These are phyloP conservation scores for Euphrasia arctica DNA, from an alignment of 305 asterid species.

Conservation along the genomic window DNA sequence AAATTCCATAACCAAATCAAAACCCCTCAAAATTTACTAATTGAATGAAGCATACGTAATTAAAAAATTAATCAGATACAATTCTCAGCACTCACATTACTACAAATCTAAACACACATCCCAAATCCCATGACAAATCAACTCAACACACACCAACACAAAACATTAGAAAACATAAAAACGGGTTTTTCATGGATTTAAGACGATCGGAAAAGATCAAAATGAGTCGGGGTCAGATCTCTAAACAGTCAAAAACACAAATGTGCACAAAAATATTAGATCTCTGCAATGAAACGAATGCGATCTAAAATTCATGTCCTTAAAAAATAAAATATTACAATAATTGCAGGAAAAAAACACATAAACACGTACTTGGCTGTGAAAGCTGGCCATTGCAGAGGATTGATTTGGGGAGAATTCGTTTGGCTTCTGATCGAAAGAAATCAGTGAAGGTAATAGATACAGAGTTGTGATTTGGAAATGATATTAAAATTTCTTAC, in stretches of 20 bases:
- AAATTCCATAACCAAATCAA: slow-evolving; percentile 16
- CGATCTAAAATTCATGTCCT: neutral
- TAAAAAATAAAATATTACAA: slow-evolving; percentile 3
- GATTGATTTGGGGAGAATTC: slow-evolving; percentile 13
- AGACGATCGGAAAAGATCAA: neutral
- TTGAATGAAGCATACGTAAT: neutral
- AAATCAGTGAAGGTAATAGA: slow-evolving; percentile 13
- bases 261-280: slow-evolving; percentile 12
- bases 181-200: neutral
- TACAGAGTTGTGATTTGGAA: neutral
- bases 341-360: neutral
- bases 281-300: slow-evolving; percentile 11
- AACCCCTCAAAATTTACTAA: neutral
- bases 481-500: slow-evolving; percentile 8
- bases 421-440: neutral
- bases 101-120: neutral
- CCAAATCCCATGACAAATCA: neutral
- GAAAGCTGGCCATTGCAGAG: slow-evolving; percentile 31
- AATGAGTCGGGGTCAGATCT: slow-evolving; percentile 20
- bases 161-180: neutral
- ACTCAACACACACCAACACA: neutral
- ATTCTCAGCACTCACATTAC: slow-evolving; percentile 3
- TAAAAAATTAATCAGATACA: neutral
- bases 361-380: slow-evolving; percentile 27
- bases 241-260: neutral